phyloP scores from a whole-genome alignment of 345 rosid species.

The Firmiana major region DNA sequence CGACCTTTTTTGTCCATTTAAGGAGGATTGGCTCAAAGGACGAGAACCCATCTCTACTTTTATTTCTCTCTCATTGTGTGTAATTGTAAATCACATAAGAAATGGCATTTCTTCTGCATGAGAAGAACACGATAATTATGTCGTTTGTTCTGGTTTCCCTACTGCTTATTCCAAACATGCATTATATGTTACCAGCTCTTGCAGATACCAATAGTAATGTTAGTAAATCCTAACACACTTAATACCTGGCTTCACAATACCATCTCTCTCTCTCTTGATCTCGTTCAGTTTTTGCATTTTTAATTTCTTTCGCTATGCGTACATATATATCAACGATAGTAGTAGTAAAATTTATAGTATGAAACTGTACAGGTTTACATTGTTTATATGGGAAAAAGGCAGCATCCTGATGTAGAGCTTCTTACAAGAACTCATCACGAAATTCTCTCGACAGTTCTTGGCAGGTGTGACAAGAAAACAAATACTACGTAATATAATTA shows the following conservation, averaged over 20 bases:
- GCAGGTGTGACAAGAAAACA: constrained; percentile 20
- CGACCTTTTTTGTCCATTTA: not conserved
- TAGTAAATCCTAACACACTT: not conserved
- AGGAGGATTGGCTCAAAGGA: constrained; percentile 4
- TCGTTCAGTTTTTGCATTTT: not conserved
- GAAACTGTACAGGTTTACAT: constrained; percentile 12
- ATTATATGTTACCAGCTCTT: constrained; percentile 8
- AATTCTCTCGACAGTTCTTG: constrained; percentile 32
- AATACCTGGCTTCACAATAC: not conserved
- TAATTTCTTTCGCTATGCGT: not conserved
- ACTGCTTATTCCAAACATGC: constrained; percentile 1
- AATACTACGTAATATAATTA: not conserved
- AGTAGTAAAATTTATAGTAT: not conserved
- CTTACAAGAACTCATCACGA: constrained; percentile 25
- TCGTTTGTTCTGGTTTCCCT: constrained; percentile 1
- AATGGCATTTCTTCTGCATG: not conserved
- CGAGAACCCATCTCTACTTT: constrained; percentile 1
- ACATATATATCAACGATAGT: not conserved
- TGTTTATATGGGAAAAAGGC: constrained; percentile 13
- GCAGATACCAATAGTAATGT: constrained; percentile 7
- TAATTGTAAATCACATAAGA: not conserved
- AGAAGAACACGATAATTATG: not conserved
- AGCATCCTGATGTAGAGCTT: constrained; percentile 13
- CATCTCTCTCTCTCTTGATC: not conserved
- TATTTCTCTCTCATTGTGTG: not conserved